phyloP scores from a whole-genome alignment of 2,329 filamentous ascomycete species.

The Cladophialophora exuberans region DNA sequence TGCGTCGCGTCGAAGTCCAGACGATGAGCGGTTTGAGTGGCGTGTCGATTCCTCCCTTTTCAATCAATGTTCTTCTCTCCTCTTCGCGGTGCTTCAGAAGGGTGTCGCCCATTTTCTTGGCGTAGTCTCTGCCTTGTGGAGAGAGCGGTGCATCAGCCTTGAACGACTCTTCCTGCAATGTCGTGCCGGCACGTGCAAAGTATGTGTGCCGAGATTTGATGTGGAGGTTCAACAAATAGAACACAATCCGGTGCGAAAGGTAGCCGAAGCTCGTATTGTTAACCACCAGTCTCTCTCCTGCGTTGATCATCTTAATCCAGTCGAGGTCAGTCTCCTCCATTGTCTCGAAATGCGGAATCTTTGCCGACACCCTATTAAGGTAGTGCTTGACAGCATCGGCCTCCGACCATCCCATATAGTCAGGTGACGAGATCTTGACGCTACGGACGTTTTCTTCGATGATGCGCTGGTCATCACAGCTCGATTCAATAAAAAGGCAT shows the following conservation, averaged over 20 bases:
- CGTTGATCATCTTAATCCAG: slow-evolving; percentile 99
- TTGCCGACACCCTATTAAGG: slow-evolving; percentile 82
- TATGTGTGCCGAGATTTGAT: slow-evolving; percentile 69
- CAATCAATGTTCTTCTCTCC: slow-evolving; percentile 71
- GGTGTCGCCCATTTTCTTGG: slow-evolving; percentile 81
- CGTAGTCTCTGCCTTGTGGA: slow-evolving; percentile 77
- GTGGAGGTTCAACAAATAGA: slow-evolving; percentile 96
- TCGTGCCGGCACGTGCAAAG: slow-evolving; percentile 68
- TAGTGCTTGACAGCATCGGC: slow-evolving; percentile 93
- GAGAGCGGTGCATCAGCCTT: slow-evolving; percentile 87
- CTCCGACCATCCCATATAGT: slow-evolving; percentile 90
- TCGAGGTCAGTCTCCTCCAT: slow-evolving; percentile 95
- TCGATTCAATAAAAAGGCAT: slow-evolving; percentile 96
- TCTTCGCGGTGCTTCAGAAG: slow-evolving; percentile 81
- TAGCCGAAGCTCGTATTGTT: slow-evolving; percentile 98
- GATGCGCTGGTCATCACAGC: slow-evolving; percentile 88
- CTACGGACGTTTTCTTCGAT: slow-evolving; percentile 95
- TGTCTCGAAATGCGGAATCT: slow-evolving; percentile 94
- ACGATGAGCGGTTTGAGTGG: slow-evolving; percentile 81
- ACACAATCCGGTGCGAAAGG: slow-evolving; percentile 93
- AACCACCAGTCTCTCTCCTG: slow-evolving; percentile 87
- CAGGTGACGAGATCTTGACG: slow-evolving; percentile 96
- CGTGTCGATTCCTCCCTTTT: slow-evolving; percentile 67
- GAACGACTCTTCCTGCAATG: slow-evolving; percentile 86
- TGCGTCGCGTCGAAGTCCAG: slow-evolving; percentile 90